Evolutionary conservation across 1,284 basidiomycete species (phyloP).

Genomic region (Tetrapyrgos nigripes): DNA sequence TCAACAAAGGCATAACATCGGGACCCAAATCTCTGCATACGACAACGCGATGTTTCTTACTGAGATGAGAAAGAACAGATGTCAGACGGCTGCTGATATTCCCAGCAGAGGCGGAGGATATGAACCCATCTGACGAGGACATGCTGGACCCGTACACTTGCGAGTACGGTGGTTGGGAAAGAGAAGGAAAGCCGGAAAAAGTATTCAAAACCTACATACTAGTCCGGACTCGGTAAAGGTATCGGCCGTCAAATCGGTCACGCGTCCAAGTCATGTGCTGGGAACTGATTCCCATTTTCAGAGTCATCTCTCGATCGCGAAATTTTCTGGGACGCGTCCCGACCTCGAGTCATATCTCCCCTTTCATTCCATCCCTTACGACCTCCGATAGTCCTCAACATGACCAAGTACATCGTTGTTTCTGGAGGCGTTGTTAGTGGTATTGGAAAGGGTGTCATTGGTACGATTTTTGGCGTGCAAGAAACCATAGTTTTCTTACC

Average conservation of each 20-base stretch:
- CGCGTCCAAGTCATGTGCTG: background rate
- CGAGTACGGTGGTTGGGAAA: background rate
- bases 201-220: no score
- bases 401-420: conserved; percentile 92
- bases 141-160: background rate
- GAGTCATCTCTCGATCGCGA: background rate
- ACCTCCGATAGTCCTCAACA: conserved; percentile 28
- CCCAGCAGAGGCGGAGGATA: conserved; percentile 12
- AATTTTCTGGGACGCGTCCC: conserved; percentile 6
- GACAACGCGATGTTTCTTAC: conserved; percentile 59
- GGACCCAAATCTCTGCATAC: conserved; percentile 74
- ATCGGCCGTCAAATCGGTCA: background rate
- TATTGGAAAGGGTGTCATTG: conserved; percentile 94
- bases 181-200: background rate
- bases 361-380: background rate
- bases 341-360: background rate
- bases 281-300: background rate
- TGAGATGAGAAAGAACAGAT: conserved; percentile 39
- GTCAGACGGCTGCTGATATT: conserved; percentile 37
- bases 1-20: conserved; percentile 72
- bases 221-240: no score
- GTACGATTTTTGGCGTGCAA: conserved; percentile 53
- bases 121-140: conserved; percentile 11
- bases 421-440: conserved; percentile 94
- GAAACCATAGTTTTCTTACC: conserved; percentile 14